Percentiles rank a stretch among this genome's conserved stretches.
Evolutionary conservation across 148 eudicot genomes (phyloP).

Genomic region (Vaccinium myrtillus): DNA sequence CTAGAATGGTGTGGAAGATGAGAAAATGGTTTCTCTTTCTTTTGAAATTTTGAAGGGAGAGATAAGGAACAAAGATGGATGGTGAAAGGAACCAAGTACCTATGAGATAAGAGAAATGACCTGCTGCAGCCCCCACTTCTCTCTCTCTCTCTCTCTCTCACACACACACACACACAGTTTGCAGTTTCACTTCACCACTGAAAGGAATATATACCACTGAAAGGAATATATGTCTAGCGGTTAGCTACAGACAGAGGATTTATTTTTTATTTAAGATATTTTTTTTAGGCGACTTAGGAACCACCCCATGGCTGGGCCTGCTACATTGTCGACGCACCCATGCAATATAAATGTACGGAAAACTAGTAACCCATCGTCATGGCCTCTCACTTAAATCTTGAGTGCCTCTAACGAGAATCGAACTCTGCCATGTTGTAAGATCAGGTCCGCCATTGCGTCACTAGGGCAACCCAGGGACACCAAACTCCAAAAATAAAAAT

Average conservation of each 20-base stretch:
- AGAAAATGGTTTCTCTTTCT: neutral
- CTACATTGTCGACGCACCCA: too few relatives aligned
- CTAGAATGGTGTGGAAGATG: neutral
- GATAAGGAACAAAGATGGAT: conserved; percentile 9
- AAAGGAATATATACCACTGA: neutral
- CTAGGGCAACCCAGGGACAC: too few relatives aligned
- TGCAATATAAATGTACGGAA: too few relatives aligned
- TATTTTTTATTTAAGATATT: neutral
- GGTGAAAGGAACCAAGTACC: conserved; percentile 13
- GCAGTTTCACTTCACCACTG: conserved; percentile 9
- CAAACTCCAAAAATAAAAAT: too few relatives aligned
- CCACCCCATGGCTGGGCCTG: too few relatives aligned
- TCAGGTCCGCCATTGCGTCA: too few relatives aligned
- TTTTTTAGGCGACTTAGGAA: neutral
- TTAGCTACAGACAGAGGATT: neutral
- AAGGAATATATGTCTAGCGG: too few relatives aligned
- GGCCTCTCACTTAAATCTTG: too few relatives aligned
- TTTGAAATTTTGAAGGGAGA: neutral
- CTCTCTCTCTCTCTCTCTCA: neutral
- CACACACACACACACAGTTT: neutral
- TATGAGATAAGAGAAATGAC: neutral
- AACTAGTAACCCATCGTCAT: too few relatives aligned
- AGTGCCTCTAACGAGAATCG: too few relatives aligned
- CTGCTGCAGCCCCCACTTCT: neutral
- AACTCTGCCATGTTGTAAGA: too few relatives aligned